These are phyloP conservation scores for Chlorella vulgaris DNA, from an alignment of 139 green algal species.

Conservation along the genomic window DNA sequence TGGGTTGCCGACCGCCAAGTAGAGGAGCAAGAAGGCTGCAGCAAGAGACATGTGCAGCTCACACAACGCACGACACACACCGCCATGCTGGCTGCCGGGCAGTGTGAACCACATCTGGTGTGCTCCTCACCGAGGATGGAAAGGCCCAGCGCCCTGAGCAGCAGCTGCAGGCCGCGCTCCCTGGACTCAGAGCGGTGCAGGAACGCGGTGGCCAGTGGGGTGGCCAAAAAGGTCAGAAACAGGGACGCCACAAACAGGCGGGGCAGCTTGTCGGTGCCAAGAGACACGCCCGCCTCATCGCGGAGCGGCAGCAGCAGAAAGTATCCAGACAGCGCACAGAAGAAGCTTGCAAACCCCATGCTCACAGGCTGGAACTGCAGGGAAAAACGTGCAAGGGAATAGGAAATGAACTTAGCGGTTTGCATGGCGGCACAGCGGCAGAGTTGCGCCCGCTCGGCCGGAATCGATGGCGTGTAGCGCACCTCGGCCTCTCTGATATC, in stretches of 20 bases:
- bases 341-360: not conserved
- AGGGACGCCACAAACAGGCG: constrained; percentile 46
- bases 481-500: too few species aligned
- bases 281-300: constrained; percentile 71
- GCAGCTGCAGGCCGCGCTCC: constrained; percentile 51
- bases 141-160: constrained; percentile 57
- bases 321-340: constrained; percentile 46
- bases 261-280: constrained; percentile 58
- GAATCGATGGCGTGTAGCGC: too few species aligned
- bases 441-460: too few species aligned
- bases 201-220: constrained; percentile 42
- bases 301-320: constrained; percentile 77
- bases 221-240: constrained; percentile 40
- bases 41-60: constrained; percentile 1
- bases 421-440: too few species aligned
- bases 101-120: not conserved
- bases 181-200: constrained; percentile 29
- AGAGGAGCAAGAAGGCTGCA: constrained; percentile 28
- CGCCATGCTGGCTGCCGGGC: too few species aligned
- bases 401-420: too few species aligned
- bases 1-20: not conserved
- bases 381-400: too few species aligned
- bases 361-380: not conserved
- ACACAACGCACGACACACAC: too few species aligned
- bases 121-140: constrained; percentile 50